phyloP scores from a whole-genome alignment of 1,284 basidiomycete genomes.

The Sanghuangporus weigelae region DNA sequence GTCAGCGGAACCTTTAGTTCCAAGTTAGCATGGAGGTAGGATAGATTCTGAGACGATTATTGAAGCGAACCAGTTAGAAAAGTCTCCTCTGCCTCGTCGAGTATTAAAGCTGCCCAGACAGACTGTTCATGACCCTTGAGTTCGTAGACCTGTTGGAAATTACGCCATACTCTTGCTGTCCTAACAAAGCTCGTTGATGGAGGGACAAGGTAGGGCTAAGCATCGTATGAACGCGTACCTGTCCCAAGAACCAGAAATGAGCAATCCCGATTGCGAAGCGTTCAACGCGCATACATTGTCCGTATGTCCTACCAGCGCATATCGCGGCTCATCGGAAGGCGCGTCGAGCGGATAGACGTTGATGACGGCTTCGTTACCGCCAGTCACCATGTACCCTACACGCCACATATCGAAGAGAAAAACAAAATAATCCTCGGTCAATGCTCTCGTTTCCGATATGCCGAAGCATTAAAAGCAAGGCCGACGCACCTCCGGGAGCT shows the following conservation, averaged over 20 bases:
- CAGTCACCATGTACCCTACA: slow-evolving; percentile 77
- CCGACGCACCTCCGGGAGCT: slow-evolving; percentile 57
- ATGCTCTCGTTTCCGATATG: neutral
- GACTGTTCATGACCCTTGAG: slow-evolving; percentile 87
- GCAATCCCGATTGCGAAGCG: slow-evolving; percentile 59
- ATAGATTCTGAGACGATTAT: neutral
- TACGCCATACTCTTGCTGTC: slow-evolving; percentile 91
- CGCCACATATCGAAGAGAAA: slow-evolving; percentile 8
- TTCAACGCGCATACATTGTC: slow-evolving; percentile 90
- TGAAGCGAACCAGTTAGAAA: slow-evolving; percentile 73
- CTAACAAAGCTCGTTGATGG: slow-evolving; percentile 35
- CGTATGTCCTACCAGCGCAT: slow-evolving; percentile 82
- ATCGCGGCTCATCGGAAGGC: slow-evolving; percentile 60
- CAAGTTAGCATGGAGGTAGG: neutral
- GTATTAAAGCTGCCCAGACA: slow-evolving; percentile 89
- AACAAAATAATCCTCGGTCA: neutral
- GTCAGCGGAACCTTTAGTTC: slow-evolving; percentile 79
- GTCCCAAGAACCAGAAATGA: slow-evolving; percentile 98
- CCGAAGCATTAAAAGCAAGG: neutral
- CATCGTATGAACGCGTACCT: slow-evolving; percentile 47
- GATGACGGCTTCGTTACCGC: slow-evolving; percentile 81
- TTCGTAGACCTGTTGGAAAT: slow-evolving; percentile 71
- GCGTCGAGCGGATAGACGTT: slow-evolving; percentile 69
- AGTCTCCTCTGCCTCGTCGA: slow-evolving; percentile 61
- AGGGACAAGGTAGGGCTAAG: slow-evolving; percentile 9